Evolutionary conservation across 1,284 basidiomycete genomes (phyloP), one percentile per base, ranked within the genome.

Genomic region (Rhodotorula sp.): DNA sequence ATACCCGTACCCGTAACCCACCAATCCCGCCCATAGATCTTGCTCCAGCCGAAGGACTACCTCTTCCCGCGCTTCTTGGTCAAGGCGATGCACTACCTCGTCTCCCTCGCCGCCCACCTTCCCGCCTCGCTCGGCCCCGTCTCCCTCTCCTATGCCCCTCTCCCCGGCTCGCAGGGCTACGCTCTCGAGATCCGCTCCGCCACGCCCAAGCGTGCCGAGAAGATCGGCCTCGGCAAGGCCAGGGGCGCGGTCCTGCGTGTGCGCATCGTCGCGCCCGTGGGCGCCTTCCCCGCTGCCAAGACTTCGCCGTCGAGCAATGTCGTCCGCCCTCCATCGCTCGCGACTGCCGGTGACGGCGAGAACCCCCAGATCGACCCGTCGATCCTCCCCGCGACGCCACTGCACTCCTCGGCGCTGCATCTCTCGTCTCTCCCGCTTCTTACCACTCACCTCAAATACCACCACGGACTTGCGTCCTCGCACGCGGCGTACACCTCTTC

Each of bases 21-120:
- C 51, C 4, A 19, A 39, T 53, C 39, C n/a, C 25, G 15, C 25
- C 57, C 57, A 36, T 78, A 93, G 88, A 80, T 78, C 57, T 82
- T 97, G 37, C 94, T 99, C 79, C 93, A 97, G 83, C 91, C 95
- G 77, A 99, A 98, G 81, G 96, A 99, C 80, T 92, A 94, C 76
- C 84, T 94, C 67, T 91, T 95, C 80, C 88, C 88, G 48, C 88
- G 97, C 29, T 95, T 92, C 82, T 95, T 96, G 80, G 90, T 96
- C 81, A 99, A 99, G 82, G 86, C 92, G 56, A 90, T 92, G 0
- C 95, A 91, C 80, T 99, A 94, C 82, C 86, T 98, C 22, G 90
- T 94, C 15, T 87, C 87, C 7, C 84, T 99, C 63, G 91, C 91
- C 6, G 85, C 87, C 17, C 87, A 87, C 1, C 81, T 97, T 57